Evolutionary conservation across 805 yeast genomes (phyloP), one percentile per base, ranked within the genome.

Genomic region (Candida schatavii): DNA sequence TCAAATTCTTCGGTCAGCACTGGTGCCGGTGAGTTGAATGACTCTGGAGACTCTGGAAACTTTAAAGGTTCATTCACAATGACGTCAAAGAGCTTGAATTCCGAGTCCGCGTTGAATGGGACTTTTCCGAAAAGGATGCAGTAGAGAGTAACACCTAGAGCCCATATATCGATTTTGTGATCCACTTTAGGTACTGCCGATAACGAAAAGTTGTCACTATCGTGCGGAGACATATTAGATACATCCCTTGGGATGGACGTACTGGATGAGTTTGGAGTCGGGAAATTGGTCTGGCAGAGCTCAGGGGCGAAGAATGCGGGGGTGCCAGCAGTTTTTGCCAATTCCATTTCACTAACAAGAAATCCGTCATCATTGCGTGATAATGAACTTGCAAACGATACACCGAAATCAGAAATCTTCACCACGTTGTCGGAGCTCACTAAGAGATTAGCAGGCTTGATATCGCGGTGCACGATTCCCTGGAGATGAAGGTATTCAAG

Each of bases 321-420:
- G 0, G 98, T 91, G 4, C 98, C 99, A 0, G 95, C 98, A 0
- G 98, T 91, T 61, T 90, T 91, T 1, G 97, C 95, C 46, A 91
- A 70, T 52, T 91, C 97, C 42, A 81, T 68, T 47, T 89, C 97
- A 44, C 58, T 57, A 17, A 66, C 57, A 20, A 59, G 46, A 43
- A 60, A 58, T 13, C 66, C 67, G 22, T 77, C 79, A 38, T 78
- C 80, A 21, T 56, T 56, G n/a, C 64, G 72, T 43, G 52, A 56
- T 35, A 69, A 55, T 0, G 70, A 64, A 3, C 70, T 61, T 1
- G 91, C 88, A 62, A 87, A 85, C 1, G 97, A 88, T 11, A 93
- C 95, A 19, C 99, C 98, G 65, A 91, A 93, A 66, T 91, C 99
- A n/a, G 95, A 83, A 31, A 91, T 93, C 63, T 93, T 93, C 20